Evolutionary conservation across 1,284 basidiomycete genomes (phyloP).

Genomic region (Psilocybe mexicana): DNA sequence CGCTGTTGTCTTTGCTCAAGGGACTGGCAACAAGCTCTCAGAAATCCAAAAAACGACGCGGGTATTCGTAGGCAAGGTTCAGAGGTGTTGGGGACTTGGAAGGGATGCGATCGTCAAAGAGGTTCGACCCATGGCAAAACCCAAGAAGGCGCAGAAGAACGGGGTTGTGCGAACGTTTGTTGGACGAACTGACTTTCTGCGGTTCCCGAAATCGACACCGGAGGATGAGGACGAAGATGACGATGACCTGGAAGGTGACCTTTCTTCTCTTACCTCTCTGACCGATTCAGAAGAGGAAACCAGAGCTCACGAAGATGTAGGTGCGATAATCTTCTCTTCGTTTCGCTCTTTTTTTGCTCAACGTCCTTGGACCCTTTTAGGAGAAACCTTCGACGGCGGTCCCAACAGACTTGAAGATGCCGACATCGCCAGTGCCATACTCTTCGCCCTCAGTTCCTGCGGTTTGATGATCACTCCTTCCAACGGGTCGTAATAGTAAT

Average conservation of each 20-base stretch:
- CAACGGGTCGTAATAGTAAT: too few species aligned
- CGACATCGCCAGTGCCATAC: too few species aligned
- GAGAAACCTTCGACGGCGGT: too few species aligned
- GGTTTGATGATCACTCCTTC: too few species aligned
- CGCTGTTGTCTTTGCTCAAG: slow-evolving; percentile 9
- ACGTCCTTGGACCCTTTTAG: too few species aligned
- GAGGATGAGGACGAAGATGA: neutral
- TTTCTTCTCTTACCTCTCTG: neutral
- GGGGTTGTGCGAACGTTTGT: neutral
- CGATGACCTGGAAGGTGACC: neutral
- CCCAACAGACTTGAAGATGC: too few species aligned
- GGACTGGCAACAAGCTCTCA: slow-evolving; percentile 6
- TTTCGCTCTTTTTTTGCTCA: too few species aligned
- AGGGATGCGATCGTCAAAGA: slow-evolving; percentile 16
- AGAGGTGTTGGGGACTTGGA: slow-evolving; percentile 30
- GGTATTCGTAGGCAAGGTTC: slow-evolving; percentile 31
- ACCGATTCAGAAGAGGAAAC: neutral
- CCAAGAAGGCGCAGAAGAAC: slow-evolving; percentile 4
- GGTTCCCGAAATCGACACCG: neutral
- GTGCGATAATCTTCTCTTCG: too few species aligned
- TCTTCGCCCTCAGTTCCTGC: too few species aligned
- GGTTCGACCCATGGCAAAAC: slow-evolving; percentile 5
- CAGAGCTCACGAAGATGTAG: neutral
- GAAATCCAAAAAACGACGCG: slow-evolving; percentile 16
- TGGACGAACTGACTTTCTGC: neutral